Evolutionary conservation across 225 moss, liverwort and hornwort genomes (phyloP), one percentile per base, ranked within the genome.

Genomic region (Bryoerythrophyllum caledonicum): DNA sequence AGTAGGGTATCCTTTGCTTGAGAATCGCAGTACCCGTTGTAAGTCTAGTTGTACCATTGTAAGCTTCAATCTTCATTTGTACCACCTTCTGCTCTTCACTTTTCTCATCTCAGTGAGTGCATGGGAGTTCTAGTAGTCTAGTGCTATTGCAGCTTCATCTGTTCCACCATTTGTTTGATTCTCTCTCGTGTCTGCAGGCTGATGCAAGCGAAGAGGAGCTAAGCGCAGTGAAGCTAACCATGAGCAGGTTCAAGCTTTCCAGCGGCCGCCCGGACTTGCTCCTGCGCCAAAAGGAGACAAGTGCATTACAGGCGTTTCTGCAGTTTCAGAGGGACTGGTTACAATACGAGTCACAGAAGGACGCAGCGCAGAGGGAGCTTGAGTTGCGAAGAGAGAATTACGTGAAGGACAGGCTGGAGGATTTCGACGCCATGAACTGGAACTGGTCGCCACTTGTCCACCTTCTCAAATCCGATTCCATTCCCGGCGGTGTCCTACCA

Each of bases 401-500:
- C 67, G 78, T 88, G 48, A 80, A 76, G 54, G 76, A 74, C 15
- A 81, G 21, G 60, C 78, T 88, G 17, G 82, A 83, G 16, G 88
- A 82, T 41, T 82, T 85, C 52, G 88, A 88, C 32, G 78, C 85
- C 2, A 68, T 27, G 27, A 82, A 85, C 37, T 88, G 87, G 87
- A 82, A 88, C n/a, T 85, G 85, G 85, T 88, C 88, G 46, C 88
- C 88, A 41, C 67, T 88, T 57, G 73, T 85, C 19, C 80, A 85
- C 66, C 60, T 85, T 46, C 67, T 88, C 75, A 85, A 68, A 21
- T 75, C 78, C 27, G 85, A 88, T 55, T 23, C 20, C 52, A 78
- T 88, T 51, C 70, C 68, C n/a, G n/a, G n/a, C 68, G 88, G 85
- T 51, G 76, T 88, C 35, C 88, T 85, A 19, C 76, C 70, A 24